phyloP scores from a whole-genome alignment of 179 eudicot genomes.

The Spergularia azorica region DNA sequence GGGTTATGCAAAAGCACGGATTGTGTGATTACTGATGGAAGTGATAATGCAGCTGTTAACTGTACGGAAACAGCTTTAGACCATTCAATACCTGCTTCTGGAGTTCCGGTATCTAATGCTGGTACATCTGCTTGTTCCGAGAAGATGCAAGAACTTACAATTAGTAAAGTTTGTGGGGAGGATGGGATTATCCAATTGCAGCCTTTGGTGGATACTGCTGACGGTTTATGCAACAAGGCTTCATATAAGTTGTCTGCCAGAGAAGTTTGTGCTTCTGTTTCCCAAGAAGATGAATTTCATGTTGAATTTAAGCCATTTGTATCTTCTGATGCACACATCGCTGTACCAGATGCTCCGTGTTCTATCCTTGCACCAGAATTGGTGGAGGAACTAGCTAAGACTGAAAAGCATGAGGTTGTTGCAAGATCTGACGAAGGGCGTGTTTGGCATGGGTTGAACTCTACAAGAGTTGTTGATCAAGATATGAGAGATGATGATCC shows the following conservation, averaged over 20 bases:
- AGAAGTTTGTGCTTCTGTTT: constrained; percentile 24
- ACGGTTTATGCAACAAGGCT: constrained; percentile 20
- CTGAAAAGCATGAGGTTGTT: constrained; percentile 23
- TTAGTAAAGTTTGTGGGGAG: constrained; percentile 24
- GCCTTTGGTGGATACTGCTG: constrained; percentile 22
- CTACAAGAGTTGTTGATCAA: constrained; percentile 23
- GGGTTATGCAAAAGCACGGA: constrained; percentile 23
- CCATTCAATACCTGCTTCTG: constrained; percentile 18
- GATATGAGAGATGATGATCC: constrained; percentile 32
- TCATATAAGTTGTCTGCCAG: constrained; percentile 22
- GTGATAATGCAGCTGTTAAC: constrained; percentile 17
- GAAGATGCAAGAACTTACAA: constrained; percentile 24
- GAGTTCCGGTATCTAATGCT: constrained; percentile 26
- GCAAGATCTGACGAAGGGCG: constrained; percentile 13
- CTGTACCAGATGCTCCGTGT: constrained; percentile 23
- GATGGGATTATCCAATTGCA: constrained; percentile 27
- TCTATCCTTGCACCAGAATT: constrained; percentile 26
- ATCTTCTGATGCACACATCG: not conserved
- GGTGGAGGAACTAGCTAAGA: constrained; percentile 14
- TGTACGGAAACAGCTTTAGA: constrained; percentile 28
- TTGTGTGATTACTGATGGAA: constrained; percentile 23
- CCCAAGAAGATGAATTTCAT: constrained; percentile 29
- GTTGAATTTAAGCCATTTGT: constrained; percentile 26
- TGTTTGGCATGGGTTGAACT: constrained; percentile 21
- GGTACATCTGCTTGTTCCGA: constrained; percentile 35